Conservation (phyloP, 495 filamentous ascomycete genomes). For the Talaromyces liani region DNA sequence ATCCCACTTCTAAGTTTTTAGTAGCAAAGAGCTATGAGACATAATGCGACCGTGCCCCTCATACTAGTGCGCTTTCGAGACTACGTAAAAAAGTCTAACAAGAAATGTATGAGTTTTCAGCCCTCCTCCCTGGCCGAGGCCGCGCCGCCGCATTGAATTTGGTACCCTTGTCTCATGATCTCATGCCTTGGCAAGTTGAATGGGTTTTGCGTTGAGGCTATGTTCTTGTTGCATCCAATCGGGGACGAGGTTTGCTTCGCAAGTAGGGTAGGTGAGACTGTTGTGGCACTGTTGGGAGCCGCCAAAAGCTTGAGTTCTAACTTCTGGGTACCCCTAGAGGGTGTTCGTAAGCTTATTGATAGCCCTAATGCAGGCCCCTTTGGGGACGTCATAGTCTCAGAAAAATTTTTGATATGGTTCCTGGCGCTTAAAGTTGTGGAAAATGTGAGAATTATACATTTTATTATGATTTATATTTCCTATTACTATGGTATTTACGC, state of each 20-base stretch:
- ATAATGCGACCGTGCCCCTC: background rate
- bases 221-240: background rate
- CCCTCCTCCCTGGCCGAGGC: background rate
- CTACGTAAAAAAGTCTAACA: background rate
- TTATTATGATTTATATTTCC: background rate
- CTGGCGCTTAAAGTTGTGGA: background rate
- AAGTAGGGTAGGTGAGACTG: background rate
- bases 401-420: background rate
- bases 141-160: background rate
- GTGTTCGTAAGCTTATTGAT: background rate
- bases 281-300: background rate
- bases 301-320: background rate
- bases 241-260: background rate
- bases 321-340: background rate
- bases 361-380: background rate
- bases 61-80: background rate
- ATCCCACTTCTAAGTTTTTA: background rate
- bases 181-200: background rate
- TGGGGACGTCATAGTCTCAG: background rate
- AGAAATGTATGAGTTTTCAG: background rate
- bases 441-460: background rate
- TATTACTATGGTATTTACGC: background rate
- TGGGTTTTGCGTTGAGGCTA: background rate
- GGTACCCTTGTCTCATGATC: background rate
- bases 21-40: background rate